phyloP scores from a whole-genome alignment of 2,329 filamentous ascomycete genomes.

The Diaporthe longicolla region DNA sequence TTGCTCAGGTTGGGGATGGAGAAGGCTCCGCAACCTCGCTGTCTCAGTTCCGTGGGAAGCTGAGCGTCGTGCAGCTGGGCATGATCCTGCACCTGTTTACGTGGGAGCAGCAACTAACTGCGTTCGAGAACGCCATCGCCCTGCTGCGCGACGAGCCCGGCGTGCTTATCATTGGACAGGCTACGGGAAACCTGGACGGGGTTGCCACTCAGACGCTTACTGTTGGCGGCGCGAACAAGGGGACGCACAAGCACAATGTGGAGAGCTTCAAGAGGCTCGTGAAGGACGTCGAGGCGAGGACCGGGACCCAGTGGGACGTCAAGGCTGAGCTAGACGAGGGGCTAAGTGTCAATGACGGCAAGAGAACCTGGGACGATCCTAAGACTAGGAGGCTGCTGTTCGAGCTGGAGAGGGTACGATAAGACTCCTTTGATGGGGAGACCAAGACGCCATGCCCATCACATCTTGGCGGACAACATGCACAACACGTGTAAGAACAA shows the following conservation, averaged over 20 bases:
- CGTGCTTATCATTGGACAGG: conserved; percentile 51
- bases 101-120: conserved; percentile 51
- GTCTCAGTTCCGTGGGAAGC: conserved; percentile 48
- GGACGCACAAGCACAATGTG: conserved; percentile 52
- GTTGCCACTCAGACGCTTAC: conserved; percentile 24
- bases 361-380: conserved; percentile 47
- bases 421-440: too few species aligned
- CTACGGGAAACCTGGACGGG: conserved; percentile 45
- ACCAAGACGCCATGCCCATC: fast-evolving
- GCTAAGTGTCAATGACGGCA: conserved; percentile 45
- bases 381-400: conserved; percentile 44
- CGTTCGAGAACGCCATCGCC: conserved; percentile 48
- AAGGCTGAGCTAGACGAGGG: conserved; percentile 44
- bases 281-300: conserved; percentile 41
- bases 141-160: conserved; percentile 49
- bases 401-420: conserved; percentile 40
- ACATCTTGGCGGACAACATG: too few species aligned
- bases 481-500: neutral
- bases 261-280: conserved; percentile 47
- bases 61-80: conserved; percentile 53
- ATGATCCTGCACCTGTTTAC: conserved; percentile 58
- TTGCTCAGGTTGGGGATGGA: conserved; percentile 45
- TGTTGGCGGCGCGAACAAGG: conserved; percentile 36
- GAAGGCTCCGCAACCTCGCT: conserved; percentile 42
- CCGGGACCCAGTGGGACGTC: conserved; percentile 47